A percentile compares a stretch with the other conserved stretches of the same genome.
phyloP scores from a whole-genome alignment of 2,329 filamentous ascomycete genomes.

The Ophiostoma fasciatum region DNA sequence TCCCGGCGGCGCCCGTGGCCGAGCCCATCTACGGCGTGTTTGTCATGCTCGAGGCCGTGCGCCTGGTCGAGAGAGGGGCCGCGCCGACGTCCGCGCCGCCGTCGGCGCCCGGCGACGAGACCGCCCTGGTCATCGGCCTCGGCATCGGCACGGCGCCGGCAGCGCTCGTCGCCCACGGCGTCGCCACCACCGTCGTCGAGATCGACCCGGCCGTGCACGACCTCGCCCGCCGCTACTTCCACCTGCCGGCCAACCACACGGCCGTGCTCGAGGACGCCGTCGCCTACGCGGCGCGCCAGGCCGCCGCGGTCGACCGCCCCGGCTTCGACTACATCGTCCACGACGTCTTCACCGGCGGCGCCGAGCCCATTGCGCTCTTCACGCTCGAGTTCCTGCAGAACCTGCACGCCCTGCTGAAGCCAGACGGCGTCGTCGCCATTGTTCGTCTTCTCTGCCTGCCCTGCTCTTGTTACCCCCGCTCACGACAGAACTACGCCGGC shows the following conservation, averaged over 20 bases:
- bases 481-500: constrained; percentile 76
- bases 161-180: constrained; percentile 72
- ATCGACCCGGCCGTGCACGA: constrained; percentile 82
- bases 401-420: constrained; percentile 55
- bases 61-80: constrained; percentile 45
- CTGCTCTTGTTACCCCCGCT: neutral
- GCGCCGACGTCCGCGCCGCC: constrained; percentile 29
- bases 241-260: constrained; percentile 60
- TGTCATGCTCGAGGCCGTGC: constrained; percentile 81
- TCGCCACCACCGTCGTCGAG: constrained; percentile 87
- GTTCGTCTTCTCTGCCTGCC: constrained; percentile 33
- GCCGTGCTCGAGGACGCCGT: constrained; percentile 74
- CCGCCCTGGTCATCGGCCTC: constrained; percentile 37
- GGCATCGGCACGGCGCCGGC: constrained; percentile 86
- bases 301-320: constrained; percentile 20
- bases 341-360: constrained; percentile 94
- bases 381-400: constrained; percentile 69
- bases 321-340: constrained; percentile 88
- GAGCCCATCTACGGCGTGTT: constrained; percentile 97
- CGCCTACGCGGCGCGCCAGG: constrained; percentile 28
- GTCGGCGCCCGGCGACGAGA: neutral
- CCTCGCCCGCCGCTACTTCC: constrained; percentile 73
- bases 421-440: constrained; percentile 75
- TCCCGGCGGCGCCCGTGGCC: constrained; percentile 38
- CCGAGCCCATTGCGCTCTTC: constrained; percentile 79